phyloP scores from a whole-genome alignment of 202 grass and related monocot species.

The Setaria italica region DNA sequence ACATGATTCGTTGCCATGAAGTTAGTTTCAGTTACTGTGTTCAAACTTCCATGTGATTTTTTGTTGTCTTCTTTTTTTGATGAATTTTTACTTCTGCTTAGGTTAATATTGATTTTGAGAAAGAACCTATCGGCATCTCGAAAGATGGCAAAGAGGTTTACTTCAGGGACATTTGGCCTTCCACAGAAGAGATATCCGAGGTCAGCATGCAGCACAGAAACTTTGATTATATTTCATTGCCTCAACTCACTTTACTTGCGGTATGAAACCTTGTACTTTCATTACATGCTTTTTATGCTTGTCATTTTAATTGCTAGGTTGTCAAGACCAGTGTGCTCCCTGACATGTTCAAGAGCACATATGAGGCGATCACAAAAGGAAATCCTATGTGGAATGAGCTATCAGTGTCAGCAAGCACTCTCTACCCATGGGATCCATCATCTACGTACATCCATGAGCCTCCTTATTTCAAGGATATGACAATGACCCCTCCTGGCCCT shows the following conservation, averaged over 20 bases:
- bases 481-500: conserved; percentile 93
- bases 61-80: conserved; percentile 8
- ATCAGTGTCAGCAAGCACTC: conserved; percentile 70
- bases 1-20: not conserved
- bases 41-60: not conserved
- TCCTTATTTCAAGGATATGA: conserved; percentile 98
- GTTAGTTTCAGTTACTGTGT: not conserved
- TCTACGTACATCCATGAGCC: conserved; percentile 98
- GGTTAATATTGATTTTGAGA: conserved; percentile 99
- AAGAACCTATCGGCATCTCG: conserved; percentile 81
- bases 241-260: not conserved
- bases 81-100: conserved; percentile 51
- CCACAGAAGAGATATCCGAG: conserved; percentile 84
- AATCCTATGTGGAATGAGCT: conserved; percentile 99
- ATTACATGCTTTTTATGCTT: conserved; percentile 34
- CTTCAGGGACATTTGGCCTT: conserved; percentile 90
- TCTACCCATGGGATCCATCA: conserved; percentile 85
- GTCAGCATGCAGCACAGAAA: conserved; percentile 48
- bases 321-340: conserved; percentile 95
- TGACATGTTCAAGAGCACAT: conserved; percentile 96
- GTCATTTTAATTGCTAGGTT: conserved; percentile 62
- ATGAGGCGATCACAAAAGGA: conserved; percentile 90
- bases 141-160: conserved; percentile 95
- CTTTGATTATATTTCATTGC: not conserved
- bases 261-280: not conserved